phyloP scores from a whole-genome alignment of 495 filamentous ascomycete species.

The Rhypophila decipiens region DNA sequence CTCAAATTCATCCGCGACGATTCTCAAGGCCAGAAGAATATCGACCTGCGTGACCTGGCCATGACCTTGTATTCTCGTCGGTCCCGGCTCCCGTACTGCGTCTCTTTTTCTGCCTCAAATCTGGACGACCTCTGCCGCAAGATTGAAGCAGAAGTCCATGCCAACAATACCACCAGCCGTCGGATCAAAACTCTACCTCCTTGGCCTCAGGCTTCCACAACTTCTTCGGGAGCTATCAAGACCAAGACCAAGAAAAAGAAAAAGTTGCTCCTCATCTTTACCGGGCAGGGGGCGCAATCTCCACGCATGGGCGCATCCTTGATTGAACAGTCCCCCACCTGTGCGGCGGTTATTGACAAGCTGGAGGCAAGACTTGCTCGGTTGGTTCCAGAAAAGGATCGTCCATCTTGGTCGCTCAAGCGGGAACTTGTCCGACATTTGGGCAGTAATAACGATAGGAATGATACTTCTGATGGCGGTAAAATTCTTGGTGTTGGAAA shows the following conservation, averaged over 20 bases:
- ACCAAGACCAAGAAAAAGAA: conserved; percentile 2
- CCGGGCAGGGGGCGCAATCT: conserved; percentile 49
- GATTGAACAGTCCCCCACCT: conserved; percentile 23
- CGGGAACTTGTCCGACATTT: no score
- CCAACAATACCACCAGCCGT: background rate
- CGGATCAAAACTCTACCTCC: no score
- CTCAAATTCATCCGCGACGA: conserved; percentile 1
- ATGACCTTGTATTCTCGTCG: conserved; percentile 28
- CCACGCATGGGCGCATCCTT: conserved; percentile 49
- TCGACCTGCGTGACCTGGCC: conserved; percentile 24
- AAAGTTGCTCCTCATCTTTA: conserved; percentile 30
- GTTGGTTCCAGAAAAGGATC: background rate
- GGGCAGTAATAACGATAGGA: background rate
- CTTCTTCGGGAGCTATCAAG: background rate
- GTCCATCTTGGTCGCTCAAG: background rate
- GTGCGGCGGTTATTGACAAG: conserved; percentile 16
- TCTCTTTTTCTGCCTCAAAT: conserved; percentile 9
- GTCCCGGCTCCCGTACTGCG: conserved; percentile 22
- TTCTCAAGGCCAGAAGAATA: conserved; percentile 6
- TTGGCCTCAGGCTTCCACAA: background rate
- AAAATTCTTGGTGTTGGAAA: conserved; percentile 17
- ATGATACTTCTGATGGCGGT: conserved; percentile 22
- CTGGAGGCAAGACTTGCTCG: conserved; percentile 18
- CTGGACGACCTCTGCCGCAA: conserved; percentile 10
- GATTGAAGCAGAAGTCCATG: conserved; percentile 4